Conservation (phyloP, 2,329 filamentous ascomycete species). For the Fusarium fracticaudum region DNA sequence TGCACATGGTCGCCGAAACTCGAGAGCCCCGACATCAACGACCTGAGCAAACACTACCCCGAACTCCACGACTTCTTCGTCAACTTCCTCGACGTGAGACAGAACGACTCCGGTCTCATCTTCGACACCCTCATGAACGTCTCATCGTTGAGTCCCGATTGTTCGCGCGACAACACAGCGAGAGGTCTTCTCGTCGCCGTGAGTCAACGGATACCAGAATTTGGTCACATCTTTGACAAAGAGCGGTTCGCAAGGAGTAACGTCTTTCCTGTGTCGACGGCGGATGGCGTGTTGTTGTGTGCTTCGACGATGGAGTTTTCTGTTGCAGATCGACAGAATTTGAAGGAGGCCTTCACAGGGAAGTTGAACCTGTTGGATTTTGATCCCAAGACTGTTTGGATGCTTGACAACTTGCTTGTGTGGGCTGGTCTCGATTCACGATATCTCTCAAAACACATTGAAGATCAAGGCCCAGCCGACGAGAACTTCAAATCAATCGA, state of each 20-base stretch:
- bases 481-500: conserved; percentile 33
- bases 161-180: conserved; percentile 26
- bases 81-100: conserved; percentile 26
- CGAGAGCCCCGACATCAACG: conserved; percentile 25
- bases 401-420: conserved; percentile 24
- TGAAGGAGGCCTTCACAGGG: conserved; percentile 27
- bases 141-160: conserved; percentile 17
- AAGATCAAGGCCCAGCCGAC: conserved; percentile 1
- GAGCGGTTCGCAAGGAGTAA: conserved; percentile 18
- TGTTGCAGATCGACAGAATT: conserved; percentile 28
- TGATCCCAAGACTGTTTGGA: conserved; percentile 30
- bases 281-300: conserved; percentile 21
- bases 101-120: conserved; percentile 25
- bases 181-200: conserved; percentile 28
- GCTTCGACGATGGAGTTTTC: conserved; percentile 37
- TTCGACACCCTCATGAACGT: conserved; percentile 33
- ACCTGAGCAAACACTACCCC: conserved; percentile 34
- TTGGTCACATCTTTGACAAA: conserved; percentile 32
- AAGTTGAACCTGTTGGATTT: conserved; percentile 35
- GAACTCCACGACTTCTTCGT: conserved; percentile 37
- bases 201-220: conserved; percentile 27
- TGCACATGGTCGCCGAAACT: conserved; percentile 37
- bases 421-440: conserved; percentile 37
- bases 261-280: conserved; percentile 28
- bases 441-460: conserved; percentile 32